A percentile compares a stretch with the other conserved stretches of the same genome.
These are phyloP conservation scores for Xanthoconium purpureum DNA, from an alignment of 768 basidiomycete species.

Conservation along the genomic window DNA sequence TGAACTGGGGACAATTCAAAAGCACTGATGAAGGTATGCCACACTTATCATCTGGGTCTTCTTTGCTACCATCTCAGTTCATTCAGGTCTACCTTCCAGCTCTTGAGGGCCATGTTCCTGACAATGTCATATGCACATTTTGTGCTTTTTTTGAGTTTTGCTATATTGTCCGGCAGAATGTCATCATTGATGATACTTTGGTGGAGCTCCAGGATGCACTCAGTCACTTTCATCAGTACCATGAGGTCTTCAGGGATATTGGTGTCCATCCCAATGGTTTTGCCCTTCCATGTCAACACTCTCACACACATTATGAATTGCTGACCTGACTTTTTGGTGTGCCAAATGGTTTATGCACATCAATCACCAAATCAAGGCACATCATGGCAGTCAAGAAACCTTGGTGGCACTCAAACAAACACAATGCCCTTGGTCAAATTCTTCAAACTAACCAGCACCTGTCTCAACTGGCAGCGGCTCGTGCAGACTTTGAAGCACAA, in stretches of 20 bases:
- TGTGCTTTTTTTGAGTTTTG: no score
- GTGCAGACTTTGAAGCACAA: background rate
- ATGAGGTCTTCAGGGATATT: background rate
- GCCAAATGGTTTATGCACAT: conserved; percentile 36
- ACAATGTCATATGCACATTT: no score
- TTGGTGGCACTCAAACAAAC: conserved; percentile 27
- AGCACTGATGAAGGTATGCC: no score
- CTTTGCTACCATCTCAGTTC: no score
- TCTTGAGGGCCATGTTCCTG: no score
- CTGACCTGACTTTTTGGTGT: conserved; percentile 31
- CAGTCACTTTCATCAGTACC: background rate
- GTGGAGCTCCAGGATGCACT: background rate
- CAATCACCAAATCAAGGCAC: conserved; percentile 37
- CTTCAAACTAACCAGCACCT: background rate
- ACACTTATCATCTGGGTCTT: no score
- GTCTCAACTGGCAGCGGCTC: background rate
- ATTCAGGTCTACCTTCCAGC: no score
- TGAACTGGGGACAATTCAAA: no score
- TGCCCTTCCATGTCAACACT: conserved; percentile 34
- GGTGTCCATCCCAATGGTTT: conserved; percentile 1
- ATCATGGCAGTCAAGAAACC: conserved; percentile 38
- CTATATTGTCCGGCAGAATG: no score
- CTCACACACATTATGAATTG: conserved; percentile 29
- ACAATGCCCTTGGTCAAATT: conserved; percentile 22
- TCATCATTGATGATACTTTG: no score